Evolutionary conservation across 164 flowering plant genomes (phyloP).

Genomic region (Dillenia suffruticosa): DNA sequence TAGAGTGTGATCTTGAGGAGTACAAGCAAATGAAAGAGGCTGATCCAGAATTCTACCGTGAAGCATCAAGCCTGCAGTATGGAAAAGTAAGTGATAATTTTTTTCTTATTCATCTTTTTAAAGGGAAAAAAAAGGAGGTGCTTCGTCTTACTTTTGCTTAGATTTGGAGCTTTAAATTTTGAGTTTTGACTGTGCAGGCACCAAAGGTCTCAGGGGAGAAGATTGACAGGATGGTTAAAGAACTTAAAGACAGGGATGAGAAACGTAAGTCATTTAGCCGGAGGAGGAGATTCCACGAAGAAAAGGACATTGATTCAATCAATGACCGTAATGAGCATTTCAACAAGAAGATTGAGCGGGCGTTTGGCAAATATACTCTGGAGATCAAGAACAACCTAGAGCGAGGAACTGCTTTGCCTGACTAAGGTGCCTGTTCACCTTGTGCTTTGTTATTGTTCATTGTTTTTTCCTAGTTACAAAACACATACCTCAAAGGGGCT

Average conservation of each 20-base stretch:
- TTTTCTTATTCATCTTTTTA: no score
- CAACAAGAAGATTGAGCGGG: constrained; percentile 98
- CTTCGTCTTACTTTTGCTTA: background rate
- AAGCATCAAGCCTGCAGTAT: constrained; percentile 96
- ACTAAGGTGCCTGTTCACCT: constrained; percentile 31
- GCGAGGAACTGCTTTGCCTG: constrained; percentile 96
- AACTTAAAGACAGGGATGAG: constrained; percentile 73
- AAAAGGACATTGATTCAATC: constrained; percentile 95
- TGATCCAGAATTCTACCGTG: constrained; percentile 95
- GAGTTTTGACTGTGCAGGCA: constrained; percentile 35
- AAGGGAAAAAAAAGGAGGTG: no score
- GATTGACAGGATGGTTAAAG: constrained; percentile 86
- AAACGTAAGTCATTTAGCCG: constrained; percentile 77
- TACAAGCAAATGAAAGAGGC: constrained; percentile 83
- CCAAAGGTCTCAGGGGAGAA: constrained; percentile 78
- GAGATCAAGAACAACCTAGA: constrained; percentile 99
- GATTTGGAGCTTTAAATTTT: background rate
- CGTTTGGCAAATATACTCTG: constrained; percentile 92
- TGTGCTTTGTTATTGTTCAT: background rate
- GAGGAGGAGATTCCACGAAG: constrained; percentile 89
- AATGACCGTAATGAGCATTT: constrained; percentile 98
- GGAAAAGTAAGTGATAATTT: constrained; percentile 58
- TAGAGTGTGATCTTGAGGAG: constrained; percentile 73
- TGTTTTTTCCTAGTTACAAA: background rate
- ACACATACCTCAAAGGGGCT: background rate